These are phyloP conservation scores for Myxozyma neglecta DNA, from an alignment of 805 yeast species.

Conservation along the genomic window DNA sequence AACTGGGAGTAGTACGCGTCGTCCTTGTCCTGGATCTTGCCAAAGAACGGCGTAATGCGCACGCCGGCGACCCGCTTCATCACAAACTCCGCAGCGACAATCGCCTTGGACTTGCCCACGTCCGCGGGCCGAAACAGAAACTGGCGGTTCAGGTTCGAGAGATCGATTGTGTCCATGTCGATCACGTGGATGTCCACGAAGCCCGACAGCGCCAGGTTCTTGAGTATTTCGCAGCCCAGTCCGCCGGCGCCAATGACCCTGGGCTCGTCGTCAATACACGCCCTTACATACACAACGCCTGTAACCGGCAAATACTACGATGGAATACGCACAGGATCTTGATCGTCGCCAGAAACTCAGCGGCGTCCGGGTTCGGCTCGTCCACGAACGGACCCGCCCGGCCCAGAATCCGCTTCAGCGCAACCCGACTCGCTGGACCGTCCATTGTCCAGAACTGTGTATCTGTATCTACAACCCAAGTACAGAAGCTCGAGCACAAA, in stretches of 20 bases:
- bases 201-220: constrained; percentile 69
- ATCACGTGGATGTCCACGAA: constrained; percentile 64
- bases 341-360: constrained; percentile 34
- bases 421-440: constrained; percentile 19
- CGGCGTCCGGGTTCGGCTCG: constrained; percentile 40
- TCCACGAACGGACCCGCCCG: constrained; percentile 42
- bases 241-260: constrained; percentile 71
- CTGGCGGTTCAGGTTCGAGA: constrained; percentile 75
- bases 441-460: not conserved
- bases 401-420: constrained; percentile 30
- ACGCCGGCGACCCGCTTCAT: constrained; percentile 46
- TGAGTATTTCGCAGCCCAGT: constrained; percentile 75
- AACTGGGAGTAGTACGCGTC: constrained; percentile 66
- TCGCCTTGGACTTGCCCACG: constrained; percentile 66
- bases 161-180: constrained; percentile 81
- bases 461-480: no score
- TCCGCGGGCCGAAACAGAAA: constrained; percentile 61
- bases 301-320: no score
- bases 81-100: constrained; percentile 62
- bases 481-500: no score
- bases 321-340: constrained; percentile 41
- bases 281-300: no score
- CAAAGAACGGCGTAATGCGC: constrained; percentile 45
- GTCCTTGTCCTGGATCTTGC: constrained; percentile 64
- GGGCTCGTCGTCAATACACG: no score